A percentile compares a stretch with the other conserved stretches of the same genome.
Conservation (phyloP, 768 basidiomycete genomes). For the Tulasnella sp. region DNA sequence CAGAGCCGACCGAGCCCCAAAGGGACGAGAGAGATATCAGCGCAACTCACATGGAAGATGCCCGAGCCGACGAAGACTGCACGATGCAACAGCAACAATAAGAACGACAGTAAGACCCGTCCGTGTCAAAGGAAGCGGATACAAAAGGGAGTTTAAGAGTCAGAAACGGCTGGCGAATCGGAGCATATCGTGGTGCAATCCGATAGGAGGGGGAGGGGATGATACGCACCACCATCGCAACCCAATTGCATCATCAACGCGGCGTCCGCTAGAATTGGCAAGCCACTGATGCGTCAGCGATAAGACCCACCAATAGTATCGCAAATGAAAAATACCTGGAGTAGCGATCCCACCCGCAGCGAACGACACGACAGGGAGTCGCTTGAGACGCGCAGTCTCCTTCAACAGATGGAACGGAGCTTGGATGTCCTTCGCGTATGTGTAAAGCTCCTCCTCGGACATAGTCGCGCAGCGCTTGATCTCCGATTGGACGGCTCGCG, state of each 20-base stretch:
- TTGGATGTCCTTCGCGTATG: slow-evolving; percentile 82
- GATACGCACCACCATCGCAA: slow-evolving; percentile 75
- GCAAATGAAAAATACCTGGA: slow-evolving; percentile 43
- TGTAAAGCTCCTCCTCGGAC: slow-evolving; percentile 91
- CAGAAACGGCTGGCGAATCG: no score
- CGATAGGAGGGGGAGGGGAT: no score
- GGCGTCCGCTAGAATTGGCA: slow-evolving; percentile 59
- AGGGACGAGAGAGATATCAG: neutral
- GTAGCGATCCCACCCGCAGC: slow-evolving; percentile 91
- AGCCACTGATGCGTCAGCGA: neutral
- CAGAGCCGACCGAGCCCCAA: neutral
- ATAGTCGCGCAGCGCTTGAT: slow-evolving; percentile 79
- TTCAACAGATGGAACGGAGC: slow-evolving; percentile 94
- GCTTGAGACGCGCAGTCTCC: slow-evolving; percentile 87
- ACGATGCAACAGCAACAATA: slow-evolving; percentile 3
- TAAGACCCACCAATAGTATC: neutral
- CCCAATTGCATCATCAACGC: slow-evolving; percentile 99
- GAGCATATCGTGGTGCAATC: no score
- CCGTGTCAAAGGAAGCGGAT: neutral
- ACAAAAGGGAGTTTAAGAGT: neutral
- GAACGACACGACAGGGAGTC: slow-evolving; percentile 92
- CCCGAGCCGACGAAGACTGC: slow-evolving; percentile 96
- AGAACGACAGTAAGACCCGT: neutral
- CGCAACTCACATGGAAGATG: slow-evolving; percentile 73
- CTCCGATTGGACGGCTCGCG: slow-evolving; percentile 69